phyloP scores from a whole-genome alignment of 192 early-diverging fungal species.

The Coemansia sp. region DNA sequence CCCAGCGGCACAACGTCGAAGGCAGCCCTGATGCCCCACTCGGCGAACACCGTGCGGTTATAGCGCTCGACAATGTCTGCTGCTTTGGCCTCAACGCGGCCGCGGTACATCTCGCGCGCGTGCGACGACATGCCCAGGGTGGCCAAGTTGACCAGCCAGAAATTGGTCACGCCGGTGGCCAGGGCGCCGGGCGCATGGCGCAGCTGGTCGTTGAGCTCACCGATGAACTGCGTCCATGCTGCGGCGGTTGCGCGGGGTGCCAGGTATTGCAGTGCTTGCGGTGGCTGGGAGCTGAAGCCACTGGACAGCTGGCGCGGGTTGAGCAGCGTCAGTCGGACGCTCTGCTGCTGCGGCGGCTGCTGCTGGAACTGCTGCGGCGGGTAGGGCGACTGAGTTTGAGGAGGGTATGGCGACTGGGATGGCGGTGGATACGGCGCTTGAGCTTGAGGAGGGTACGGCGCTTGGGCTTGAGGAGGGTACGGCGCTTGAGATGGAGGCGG shows the following conservation, averaged over 20 bases:
- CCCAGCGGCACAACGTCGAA: constrained; percentile 6
- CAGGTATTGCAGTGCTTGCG: constrained; percentile 9
- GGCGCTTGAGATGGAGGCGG: too few species aligned
- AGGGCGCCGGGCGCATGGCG: constrained; percentile 28
- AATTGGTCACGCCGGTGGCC: constrained; percentile 13
- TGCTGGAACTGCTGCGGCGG: constrained; percentile 4
- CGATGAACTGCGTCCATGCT: constrained; percentile 22
- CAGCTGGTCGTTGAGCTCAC: constrained; percentile 28
- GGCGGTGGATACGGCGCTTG: too few species aligned
- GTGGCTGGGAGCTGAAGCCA: constrained; percentile 25
- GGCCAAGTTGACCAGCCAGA: constrained; percentile 26
- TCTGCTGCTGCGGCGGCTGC: background rate
- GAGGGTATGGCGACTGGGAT: too few species aligned
- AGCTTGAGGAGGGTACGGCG: too few species aligned
- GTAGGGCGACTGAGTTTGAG: too few species aligned
- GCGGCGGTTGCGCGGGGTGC: constrained; percentile 7
- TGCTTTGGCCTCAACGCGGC: constrained; percentile 11
- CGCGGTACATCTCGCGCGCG: constrained; percentile 18
- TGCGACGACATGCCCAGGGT: constrained; percentile 24
- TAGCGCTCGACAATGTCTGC: constrained; percentile 23
- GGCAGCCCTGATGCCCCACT: constrained; percentile 16
- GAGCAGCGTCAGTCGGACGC: constrained; percentile 14
- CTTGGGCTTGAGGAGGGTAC: too few species aligned
- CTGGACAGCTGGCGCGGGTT: constrained; percentile 26
- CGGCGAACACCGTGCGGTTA: constrained; percentile 24